phyloP scores from a whole-genome alignment of 192 early-diverging fungal species.

The Spizellomyces punctatus region DNA sequence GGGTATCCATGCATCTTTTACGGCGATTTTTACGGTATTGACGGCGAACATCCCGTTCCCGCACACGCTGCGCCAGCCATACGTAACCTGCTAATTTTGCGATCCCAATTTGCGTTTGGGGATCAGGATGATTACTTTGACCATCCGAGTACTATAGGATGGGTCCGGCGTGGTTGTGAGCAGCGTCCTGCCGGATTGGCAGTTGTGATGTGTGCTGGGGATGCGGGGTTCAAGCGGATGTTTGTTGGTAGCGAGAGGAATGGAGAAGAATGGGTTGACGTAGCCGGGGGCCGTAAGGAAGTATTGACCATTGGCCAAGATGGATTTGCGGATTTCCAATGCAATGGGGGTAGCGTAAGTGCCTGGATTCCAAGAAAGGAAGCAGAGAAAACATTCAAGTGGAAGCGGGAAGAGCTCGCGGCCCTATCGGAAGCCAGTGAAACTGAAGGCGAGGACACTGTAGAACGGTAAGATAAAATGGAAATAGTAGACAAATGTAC shows the following conservation, averaged over 20 bases:
- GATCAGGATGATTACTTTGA: conserved; percentile 51
- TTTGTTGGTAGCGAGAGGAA: conserved; percentile 24
- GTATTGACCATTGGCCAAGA: conserved; percentile 26
- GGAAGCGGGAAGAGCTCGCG: conserved; percentile 20
- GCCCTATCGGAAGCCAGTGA: neutral
- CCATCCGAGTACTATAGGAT: conserved; percentile 46
- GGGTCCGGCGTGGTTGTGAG: conserved; percentile 39
- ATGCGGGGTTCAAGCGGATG: conserved; percentile 31
- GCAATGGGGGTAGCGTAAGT: conserved; percentile 34
- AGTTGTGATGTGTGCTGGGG: conserved; percentile 30
- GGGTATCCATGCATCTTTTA: conserved; percentile 55
- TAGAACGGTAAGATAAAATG: too few relatives aligned
- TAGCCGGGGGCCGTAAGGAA: conserved; percentile 33
- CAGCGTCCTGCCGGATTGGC: conserved; percentile 18
- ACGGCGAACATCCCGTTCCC: conserved; percentile 30
- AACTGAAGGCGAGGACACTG: too few relatives aligned
- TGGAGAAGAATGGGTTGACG: conserved; percentile 34
- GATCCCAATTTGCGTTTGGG: conserved; percentile 46
- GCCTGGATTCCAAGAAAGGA: conserved; percentile 23
- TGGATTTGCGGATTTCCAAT: conserved; percentile 27
- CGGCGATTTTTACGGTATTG: conserved; percentile 48
- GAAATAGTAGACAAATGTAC: too few relatives aligned
- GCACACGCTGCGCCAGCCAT: conserved; percentile 26
- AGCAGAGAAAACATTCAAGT: conserved; percentile 17
- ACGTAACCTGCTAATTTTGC: conserved; percentile 36